phyloP scores from a whole-genome alignment of 2,329 filamentous ascomycete genomes.

The Fonsecaea pedrosoi region DNA sequence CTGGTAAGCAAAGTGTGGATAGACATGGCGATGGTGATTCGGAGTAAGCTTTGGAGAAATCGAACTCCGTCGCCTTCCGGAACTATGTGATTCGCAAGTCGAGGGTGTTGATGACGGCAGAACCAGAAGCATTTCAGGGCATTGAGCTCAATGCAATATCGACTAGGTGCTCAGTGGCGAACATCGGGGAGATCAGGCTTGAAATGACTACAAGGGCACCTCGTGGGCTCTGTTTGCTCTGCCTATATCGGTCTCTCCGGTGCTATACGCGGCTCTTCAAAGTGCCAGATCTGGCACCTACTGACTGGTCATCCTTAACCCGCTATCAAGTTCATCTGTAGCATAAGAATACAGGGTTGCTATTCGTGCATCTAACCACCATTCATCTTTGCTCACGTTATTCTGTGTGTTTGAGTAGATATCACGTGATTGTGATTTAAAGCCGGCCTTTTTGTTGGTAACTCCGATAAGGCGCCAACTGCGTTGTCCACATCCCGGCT shows the following conservation, averaged over 20 bases:
- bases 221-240: neutral
- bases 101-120: neutral
- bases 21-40: slow-evolving; percentile 41
- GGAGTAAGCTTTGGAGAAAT: slow-evolving; percentile 31
- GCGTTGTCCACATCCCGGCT: slow-evolving; percentile 3
- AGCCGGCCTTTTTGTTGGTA: slow-evolving; percentile 10
- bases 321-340: neutral
- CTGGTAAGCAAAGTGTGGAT: slow-evolving; percentile 19
- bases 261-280: neutral
- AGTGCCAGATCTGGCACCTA: neutral
- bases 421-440: slow-evolving; percentile 8
- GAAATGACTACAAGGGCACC: neutral
- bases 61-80: neutral
- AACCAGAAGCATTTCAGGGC: neutral
- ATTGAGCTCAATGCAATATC: neutral
- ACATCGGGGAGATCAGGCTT: neutral
- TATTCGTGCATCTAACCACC: neutral
- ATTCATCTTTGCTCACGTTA: neutral
- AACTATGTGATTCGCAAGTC: neutral
- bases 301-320: neutral
- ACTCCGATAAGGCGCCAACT: neutral
- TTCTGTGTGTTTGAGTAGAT: too few relatives aligned
- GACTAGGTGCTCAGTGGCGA: neutral
- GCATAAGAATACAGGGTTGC: neutral
- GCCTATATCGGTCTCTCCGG: neutral